A percentile compares a stretch with the other conserved stretches of the same genome.
Evolutionary conservation across 805 yeast species (phyloP).

Genomic region (Yarrowia alimentaria): DNA sequence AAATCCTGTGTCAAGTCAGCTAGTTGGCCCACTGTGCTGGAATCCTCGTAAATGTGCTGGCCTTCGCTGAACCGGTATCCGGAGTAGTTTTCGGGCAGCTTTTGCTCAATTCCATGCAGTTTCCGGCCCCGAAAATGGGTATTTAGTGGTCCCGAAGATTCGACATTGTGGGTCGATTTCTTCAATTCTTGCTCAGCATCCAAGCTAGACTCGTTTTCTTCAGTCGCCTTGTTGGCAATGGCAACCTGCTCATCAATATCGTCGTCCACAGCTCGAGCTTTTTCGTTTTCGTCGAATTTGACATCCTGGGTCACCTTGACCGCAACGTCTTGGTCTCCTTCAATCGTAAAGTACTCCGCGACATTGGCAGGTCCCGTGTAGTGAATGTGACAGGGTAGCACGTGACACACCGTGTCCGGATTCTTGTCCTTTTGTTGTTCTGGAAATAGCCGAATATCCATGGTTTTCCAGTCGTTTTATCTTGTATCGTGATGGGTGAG

Average conservation of each 20-base stretch:
- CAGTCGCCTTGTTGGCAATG: neutral
- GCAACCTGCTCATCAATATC: no score
- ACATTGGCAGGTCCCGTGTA: conserved; percentile 35
- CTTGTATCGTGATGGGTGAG: neutral
- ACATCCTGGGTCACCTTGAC: conserved; percentile 7
- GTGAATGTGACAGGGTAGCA: conserved; percentile 36
- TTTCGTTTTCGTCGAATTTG: conserved; percentile 3
- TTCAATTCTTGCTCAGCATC: no score
- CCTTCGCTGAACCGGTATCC: conserved; percentile 30
- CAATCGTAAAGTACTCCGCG: conserved; percentile 31
- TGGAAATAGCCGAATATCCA: conserved; percentile 15
- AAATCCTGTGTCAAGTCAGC: conserved; percentile 29
- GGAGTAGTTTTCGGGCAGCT: conserved; percentile 30
- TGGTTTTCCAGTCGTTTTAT: no score
- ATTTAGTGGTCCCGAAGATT: neutral
- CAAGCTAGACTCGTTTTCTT: no score
- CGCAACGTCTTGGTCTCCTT: conserved; percentile 1
- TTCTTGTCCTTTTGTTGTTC: conserved; percentile 9
- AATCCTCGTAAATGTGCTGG: conserved; percentile 5
- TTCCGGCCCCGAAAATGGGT: conserved; percentile 13
- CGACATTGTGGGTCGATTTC: neutral
- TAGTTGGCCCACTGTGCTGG: conserved; percentile 21
- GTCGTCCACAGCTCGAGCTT: no score
- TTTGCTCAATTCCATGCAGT: conserved; percentile 24
- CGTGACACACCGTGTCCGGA: conserved; percentile 31